Conservation (phyloP, 1,284 basidiomycete genomes). For the Jaminaea rosea region DNA sequence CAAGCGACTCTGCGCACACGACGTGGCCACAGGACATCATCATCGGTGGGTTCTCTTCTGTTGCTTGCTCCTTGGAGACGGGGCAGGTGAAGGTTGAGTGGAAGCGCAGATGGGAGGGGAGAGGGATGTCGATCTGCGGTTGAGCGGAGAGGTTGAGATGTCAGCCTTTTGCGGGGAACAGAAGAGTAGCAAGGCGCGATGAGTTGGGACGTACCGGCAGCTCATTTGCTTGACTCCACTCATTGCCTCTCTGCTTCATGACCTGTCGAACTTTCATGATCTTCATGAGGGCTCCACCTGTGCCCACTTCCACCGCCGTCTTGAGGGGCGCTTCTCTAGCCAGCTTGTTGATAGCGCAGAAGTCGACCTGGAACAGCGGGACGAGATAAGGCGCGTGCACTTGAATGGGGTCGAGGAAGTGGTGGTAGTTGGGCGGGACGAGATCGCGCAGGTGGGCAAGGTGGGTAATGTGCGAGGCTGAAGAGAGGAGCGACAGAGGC, state of each 20-base stretch:
- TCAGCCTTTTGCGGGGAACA: background rate
- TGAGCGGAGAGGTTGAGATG: background rate
- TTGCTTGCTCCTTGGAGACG: slow-evolving; percentile 93
- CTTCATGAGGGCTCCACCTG: slow-evolving; percentile 72
- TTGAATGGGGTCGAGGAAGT: slow-evolving; percentile 19
- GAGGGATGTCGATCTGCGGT: slow-evolving; percentile 78
- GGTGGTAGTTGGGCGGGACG: slow-evolving; percentile 26
- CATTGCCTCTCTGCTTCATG: slow-evolving; percentile 81
- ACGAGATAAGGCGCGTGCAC: slow-evolving; percentile 61
- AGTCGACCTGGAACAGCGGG: slow-evolving; percentile 75
- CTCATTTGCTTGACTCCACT: slow-evolving; percentile 81
- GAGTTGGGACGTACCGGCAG: slow-evolving; percentile 61
- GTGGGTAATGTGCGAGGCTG: too few species aligned
- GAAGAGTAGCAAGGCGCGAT: background rate
- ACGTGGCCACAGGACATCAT: slow-evolving; percentile 87
- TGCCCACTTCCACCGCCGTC: slow-evolving; percentile 80
- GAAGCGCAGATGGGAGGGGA: slow-evolving; percentile 66
- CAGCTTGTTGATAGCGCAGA: slow-evolving; percentile 75
- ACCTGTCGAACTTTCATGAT: slow-evolving; percentile 87
- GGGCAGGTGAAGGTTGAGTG: slow-evolving; percentile 97
- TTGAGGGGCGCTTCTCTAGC: slow-evolving; percentile 75
- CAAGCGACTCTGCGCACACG: slow-evolving; percentile 32
- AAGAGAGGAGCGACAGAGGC: too few species aligned
- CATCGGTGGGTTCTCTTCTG: slow-evolving; percentile 88
- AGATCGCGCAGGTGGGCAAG: slow-evolving; percentile 4